These are phyloP conservation scores for Sphagnurus paluster DNA, from an alignment of 1,284 basidiomycete species.

Conservation along the genomic window DNA sequence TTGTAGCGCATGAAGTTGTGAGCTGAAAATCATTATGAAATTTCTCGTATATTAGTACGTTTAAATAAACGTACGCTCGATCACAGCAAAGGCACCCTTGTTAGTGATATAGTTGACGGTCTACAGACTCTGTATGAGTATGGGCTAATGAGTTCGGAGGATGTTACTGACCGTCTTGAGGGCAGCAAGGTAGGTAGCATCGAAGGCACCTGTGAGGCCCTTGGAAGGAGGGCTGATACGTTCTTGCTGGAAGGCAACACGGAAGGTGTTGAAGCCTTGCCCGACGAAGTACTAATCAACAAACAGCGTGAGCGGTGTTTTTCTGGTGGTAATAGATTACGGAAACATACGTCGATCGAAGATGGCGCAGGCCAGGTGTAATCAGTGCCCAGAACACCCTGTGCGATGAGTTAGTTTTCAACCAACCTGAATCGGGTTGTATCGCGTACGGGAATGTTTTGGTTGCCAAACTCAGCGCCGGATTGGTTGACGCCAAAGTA, in stretches of 20 bases:
- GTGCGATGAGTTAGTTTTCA: slow-evolving; percentile 16
- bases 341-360: slow-evolving; percentile 42
- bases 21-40: slow-evolving; percentile 29
- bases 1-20: slow-evolving; percentile 66
- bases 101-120: slow-evolving; percentile 60
- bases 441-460: slow-evolving; percentile 48
- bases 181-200: slow-evolving; percentile 51
- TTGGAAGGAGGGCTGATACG: slow-evolving; percentile 50
- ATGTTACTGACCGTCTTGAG: slow-evolving; percentile 41
- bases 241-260: slow-evolving; percentile 60
- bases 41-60: neutral
- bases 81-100: slow-evolving; percentile 55
- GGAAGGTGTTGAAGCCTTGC: slow-evolving; percentile 65
- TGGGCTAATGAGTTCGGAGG: neutral
- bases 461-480: slow-evolving; percentile 57
- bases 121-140: slow-evolving; percentile 27
- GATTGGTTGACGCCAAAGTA: slow-evolving; percentile 65
- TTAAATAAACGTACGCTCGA: slow-evolving; percentile 47
- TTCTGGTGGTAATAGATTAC: neutral
- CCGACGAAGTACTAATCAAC: slow-evolving; percentile 51
- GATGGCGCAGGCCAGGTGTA: slow-evolving; percentile 50
- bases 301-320: slow-evolving; percentile 5
- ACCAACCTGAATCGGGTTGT: too few relatives aligned
- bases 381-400: slow-evolving; percentile 44
- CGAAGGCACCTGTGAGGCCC: slow-evolving; percentile 54